These are phyloP conservation scores for Ceratocystis eucalypticola DNA, from an alignment of 2,329 filamentous ascomycete genomes.

Conservation along the genomic window DNA sequence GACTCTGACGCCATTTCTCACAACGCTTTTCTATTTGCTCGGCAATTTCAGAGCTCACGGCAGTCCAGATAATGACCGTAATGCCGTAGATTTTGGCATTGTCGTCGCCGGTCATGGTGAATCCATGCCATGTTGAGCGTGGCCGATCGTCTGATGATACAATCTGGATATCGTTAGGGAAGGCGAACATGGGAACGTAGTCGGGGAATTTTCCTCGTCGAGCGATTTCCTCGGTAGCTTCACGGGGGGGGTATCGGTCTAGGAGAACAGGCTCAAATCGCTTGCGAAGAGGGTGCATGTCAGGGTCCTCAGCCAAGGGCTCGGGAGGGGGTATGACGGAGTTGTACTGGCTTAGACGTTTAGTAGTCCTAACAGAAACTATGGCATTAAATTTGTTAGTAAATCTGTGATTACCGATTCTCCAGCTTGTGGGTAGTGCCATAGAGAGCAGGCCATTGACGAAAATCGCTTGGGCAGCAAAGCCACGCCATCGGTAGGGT, in stretches of 20 bases:
- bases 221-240: constrained; percentile 64
- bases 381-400: constrained; percentile 17
- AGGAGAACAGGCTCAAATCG: constrained; percentile 93
- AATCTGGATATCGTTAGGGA: constrained; percentile 94
- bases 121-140: constrained; percentile 95
- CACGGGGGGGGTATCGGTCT: constrained; percentile 80
- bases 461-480: too few species aligned
- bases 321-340: constrained; percentile 92
- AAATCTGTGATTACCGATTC: constrained; percentile 14
- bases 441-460: neutral
- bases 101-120: constrained; percentile 91
- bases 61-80: constrained; percentile 84
- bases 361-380: constrained; percentile 62
- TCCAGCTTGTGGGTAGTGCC: neutral
- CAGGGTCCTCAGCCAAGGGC: constrained; percentile 72
- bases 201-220: constrained; percentile 81
- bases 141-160: constrained; percentile 90
- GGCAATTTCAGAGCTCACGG: constrained; percentile 66
- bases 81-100: constrained; percentile 87
- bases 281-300: constrained; percentile 90
- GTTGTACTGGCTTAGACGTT: constrained; percentile 90
- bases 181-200: constrained; percentile 98
- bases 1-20: constrained; percentile 69
- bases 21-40: constrained; percentile 72
- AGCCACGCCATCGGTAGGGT: too few species aligned